Base-by-base conservation (phyloP, 225 moss, liverwort and hornwort species). In the Marchantia paleacea region DNA sequence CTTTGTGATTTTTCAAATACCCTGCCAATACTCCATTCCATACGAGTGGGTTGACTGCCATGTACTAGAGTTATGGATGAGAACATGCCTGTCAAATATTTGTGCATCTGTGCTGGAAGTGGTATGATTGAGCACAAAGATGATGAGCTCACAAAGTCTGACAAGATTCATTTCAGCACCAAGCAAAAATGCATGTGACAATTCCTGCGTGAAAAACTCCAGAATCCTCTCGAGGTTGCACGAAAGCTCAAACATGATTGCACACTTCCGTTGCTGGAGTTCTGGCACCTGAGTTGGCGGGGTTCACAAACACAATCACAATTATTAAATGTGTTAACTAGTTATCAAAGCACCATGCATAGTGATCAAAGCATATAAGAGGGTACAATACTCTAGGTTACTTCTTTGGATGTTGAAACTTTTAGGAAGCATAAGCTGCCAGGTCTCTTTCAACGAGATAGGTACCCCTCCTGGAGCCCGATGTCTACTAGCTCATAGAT, bases 171-270 rank as follows among this genome's bases (percentile, higher is more conserved):
- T 92, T 84, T 99, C 95, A 74, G 99, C 90, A 54, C 99, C 99
- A 64, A 88, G 85, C 61, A 99, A 77, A 80, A 99, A 99, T 55
- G 92, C 92, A 65, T 91, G 90, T 0, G 95, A 91, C 78, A 99
- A 83, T 82, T 99, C 99, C 85, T 92, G 92, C 51, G 99, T 99
- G 75, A 99, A 92, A 60, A 94, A 99, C 86, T 99, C 99, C 68
- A 99, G 85, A 82, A 99, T 99, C 78, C 99, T 83, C 82, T 95
- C 99, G 78, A 99, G 81, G 78, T 99, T 99, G 90, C 99, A 99
- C 2, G 99, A 95, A 12, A 99, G 84, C 80, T 99, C 95, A 77
- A 99, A 99, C 99, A 99, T 99, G 29, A 99, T 94, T 50, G 91
- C 87, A 87, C 99, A 99, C 74, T 99, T 99, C 81, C 94, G 85